Evolutionary conservation across 805 yeast genomes (phyloP).

Genomic region (Kluyveromyces siamensis): DNA sequence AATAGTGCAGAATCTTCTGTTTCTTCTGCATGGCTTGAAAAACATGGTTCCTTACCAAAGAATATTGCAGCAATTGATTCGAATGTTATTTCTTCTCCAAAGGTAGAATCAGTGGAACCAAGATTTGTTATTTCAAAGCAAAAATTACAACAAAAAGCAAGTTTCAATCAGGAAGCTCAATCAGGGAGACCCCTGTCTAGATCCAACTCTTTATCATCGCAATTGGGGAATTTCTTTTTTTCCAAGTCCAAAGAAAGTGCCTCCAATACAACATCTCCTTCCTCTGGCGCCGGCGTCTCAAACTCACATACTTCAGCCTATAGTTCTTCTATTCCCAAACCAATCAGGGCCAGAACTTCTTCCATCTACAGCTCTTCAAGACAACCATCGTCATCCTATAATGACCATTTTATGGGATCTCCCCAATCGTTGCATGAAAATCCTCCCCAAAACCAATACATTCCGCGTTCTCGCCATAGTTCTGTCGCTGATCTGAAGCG

Average conservation of each 20-base stretch:
- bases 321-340: slow-evolving; percentile 24
- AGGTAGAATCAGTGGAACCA: slow-evolving; percentile 67
- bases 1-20: slow-evolving; percentile 23
- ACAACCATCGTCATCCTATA: slow-evolving; percentile 22
- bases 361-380: slow-evolving; percentile 29
- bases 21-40: slow-evolving; percentile 29
- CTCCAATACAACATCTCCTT: background rate
- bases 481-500: slow-evolving; percentile 73
- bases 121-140: slow-evolving; percentile 79
- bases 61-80: slow-evolving; percentile 39
- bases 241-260: slow-evolving; percentile 13
- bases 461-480: slow-evolving; percentile 49
- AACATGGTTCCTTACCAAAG: slow-evolving; percentile 31
- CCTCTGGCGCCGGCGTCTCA: slow-evolving; percentile 4
- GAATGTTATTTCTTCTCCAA: slow-evolving; percentile 64
- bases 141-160: slow-evolving; percentile 31
- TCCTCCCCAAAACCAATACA: slow-evolving; percentile 31
- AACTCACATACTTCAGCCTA: slow-evolving; percentile 15
- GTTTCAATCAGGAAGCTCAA: slow-evolving; percentile 14
- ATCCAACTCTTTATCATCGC: slow-evolving; percentile 28
- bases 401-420: slow-evolving; percentile 19
- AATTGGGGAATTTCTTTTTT: slow-evolving; percentile 27
- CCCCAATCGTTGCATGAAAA: slow-evolving; percentile 28
- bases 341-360: slow-evolving; percentile 27
- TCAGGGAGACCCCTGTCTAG: slow-evolving; percentile 17